Conservation (phyloP, 306 rosid genomes). For the Acacia melanoxylon region DNA sequence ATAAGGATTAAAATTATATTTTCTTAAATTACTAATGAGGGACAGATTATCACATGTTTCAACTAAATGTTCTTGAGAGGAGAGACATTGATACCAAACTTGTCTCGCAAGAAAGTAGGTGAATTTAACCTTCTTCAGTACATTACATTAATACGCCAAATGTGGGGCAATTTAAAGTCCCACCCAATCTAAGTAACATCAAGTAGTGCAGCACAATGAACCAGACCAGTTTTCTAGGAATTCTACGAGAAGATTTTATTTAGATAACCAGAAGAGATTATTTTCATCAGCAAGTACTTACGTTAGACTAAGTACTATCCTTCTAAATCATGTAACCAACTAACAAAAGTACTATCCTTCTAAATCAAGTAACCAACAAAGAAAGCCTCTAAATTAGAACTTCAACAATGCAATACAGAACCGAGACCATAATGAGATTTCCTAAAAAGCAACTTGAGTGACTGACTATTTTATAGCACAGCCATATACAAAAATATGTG, state of each 20-base stretch:
- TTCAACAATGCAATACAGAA: constrained; percentile 6
- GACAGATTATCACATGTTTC: constrained; percentile 7
- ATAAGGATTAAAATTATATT: neutral
- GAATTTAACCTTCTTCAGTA: neutral
- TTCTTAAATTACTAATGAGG: neutral
- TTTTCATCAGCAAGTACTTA: neutral
- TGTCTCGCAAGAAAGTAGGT: neutral
- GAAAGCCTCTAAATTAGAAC: neutral
- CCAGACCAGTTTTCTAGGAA: constrained; percentile 1
- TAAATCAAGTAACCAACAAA: neutral
- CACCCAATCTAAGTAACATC: neutral
- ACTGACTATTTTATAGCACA: no score
- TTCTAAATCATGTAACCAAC: neutral
- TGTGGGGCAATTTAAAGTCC: neutral
- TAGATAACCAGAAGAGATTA: neutral
- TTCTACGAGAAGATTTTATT: neutral
- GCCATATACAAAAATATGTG: neutral
- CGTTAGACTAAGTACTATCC: neutral
- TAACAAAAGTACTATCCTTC: no score
- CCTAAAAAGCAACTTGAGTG: no score
- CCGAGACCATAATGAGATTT: neutral
- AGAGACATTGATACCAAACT: constrained; percentile 15
- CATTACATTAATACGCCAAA: neutral
- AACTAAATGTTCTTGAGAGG: neutral
- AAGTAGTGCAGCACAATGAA: neutral